phyloP scores from a whole-genome alignment of 2,329 filamentous ascomycete genomes.

The Rhinocladiella similis region DNA sequence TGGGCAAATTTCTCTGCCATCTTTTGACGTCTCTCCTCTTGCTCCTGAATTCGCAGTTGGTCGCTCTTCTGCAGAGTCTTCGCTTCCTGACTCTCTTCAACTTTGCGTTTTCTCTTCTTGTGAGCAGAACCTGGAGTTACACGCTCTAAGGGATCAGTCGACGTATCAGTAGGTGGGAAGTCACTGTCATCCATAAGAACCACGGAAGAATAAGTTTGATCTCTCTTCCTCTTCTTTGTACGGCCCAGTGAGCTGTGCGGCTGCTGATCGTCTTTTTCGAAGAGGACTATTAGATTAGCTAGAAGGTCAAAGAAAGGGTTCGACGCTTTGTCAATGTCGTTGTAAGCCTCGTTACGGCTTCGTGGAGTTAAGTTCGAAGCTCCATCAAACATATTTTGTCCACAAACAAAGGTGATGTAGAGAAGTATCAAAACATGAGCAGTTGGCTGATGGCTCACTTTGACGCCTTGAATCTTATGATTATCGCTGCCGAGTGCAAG shows the following conservation, averaged over 20 bases:
- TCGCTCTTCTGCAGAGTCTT: constrained; percentile 59
- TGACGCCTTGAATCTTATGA: constrained; percentile 3
- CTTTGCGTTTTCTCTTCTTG: constrained; percentile 49
- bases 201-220: not conserved
- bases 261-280: constrained; percentile 1
- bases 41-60: constrained; percentile 53
- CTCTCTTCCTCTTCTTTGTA: constrained; percentile 19
- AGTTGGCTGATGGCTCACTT: not conserved
- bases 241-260: not conserved
- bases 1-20: constrained; percentile 35
- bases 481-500: not conserved
- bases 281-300: not conserved
- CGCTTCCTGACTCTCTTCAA: constrained; percentile 51
- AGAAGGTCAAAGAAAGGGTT: constrained; percentile 8
- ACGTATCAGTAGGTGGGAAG: constrained; percentile 8
- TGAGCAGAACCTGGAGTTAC: constrained; percentile 35
- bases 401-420: constrained; percentile 17
- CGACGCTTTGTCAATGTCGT: constrained; percentile 9
- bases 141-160: constrained; percentile 9
- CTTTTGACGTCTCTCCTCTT: constrained; percentile 51
- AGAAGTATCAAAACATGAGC: constrained; percentile 9
- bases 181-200: constrained; percentile 14
- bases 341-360: constrained; percentile 12
- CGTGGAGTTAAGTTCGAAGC: not conserved
- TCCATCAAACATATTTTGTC: constrained; percentile 7